Conservation (phyloP, 2,329 filamentous ascomycete species). For the Monosporascus cannonballus region DNA sequence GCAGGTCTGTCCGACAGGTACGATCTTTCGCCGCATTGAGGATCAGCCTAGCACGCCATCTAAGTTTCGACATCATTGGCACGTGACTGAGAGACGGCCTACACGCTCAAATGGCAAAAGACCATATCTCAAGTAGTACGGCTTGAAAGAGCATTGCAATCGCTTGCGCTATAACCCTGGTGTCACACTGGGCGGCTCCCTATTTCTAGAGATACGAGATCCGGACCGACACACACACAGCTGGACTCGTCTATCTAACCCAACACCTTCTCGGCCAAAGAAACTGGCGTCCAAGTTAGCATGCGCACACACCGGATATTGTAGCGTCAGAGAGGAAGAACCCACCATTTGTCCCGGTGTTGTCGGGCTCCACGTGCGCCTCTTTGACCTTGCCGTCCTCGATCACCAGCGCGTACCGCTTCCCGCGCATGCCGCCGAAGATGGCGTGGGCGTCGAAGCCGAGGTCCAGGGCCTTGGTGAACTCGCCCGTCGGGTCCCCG, state of each 20-base stretch:
- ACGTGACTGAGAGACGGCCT: too few relatives aligned
- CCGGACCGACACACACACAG: too few relatives aligned
- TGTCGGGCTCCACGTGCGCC: slow-evolving; percentile 80
- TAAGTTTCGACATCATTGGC: too few relatives aligned
- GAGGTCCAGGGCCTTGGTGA: slow-evolving; percentile 79
- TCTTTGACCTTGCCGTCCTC: slow-evolving; percentile 81
- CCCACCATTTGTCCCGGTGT: slow-evolving; percentile 72
- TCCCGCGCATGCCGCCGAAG: slow-evolving; percentile 77
- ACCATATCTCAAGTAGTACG: too few relatives aligned
- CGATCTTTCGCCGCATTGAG: too few relatives aligned
- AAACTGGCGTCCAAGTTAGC: slow-evolving; percentile 25
- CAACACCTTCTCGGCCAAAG: slow-evolving; percentile 46
- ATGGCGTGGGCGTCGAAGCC: slow-evolving; percentile 72
- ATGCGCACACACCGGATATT: slow-evolving; percentile 1
- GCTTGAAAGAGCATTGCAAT: too few relatives aligned
- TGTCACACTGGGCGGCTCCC: too few relatives aligned
- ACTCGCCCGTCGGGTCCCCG: slow-evolving; percentile 70
- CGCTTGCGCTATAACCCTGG: too few relatives aligned
- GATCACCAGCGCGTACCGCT: slow-evolving; percentile 79
- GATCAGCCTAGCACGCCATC: too few relatives aligned
- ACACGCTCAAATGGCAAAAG: too few relatives aligned
- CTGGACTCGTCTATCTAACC: slow-evolving; percentile 19
- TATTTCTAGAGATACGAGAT: too few relatives aligned
- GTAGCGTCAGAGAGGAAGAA: background rate
- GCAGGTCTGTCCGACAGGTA: too few relatives aligned